Conservation (phyloP, 208 protist genomes). For the Crithidia thermophila region DNA sequence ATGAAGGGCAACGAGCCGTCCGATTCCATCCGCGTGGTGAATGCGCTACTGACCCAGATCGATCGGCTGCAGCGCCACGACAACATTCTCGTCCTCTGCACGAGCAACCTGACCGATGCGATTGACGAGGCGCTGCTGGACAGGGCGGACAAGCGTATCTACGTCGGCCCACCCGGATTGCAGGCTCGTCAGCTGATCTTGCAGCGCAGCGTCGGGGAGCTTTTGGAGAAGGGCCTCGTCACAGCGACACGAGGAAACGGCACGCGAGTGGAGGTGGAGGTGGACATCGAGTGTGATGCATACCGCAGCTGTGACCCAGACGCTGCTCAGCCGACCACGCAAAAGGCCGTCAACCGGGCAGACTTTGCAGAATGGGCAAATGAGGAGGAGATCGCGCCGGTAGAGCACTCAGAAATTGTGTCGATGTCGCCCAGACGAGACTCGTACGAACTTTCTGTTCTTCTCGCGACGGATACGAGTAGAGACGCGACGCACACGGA, state of each 20-base stretch:
- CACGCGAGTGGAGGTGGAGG: background rate
- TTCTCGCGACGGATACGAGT: too few relatives aligned
- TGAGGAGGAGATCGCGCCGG: too few relatives aligned
- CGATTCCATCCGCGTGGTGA: slow-evolving; percentile 95
- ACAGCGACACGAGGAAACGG: background rate
- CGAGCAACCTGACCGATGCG: slow-evolving; percentile 95
- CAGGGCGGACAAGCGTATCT: slow-evolving; percentile 95
- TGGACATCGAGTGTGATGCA: too few relatives aligned
- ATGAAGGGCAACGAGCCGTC: slow-evolving; percentile 94
- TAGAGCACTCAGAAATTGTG: too few relatives aligned
- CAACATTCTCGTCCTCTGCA: slow-evolving; percentile 96
- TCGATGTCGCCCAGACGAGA: too few relatives aligned
- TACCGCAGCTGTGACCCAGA: too few relatives aligned
- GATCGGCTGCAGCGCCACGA: slow-evolving; percentile 85
- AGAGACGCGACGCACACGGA: too few relatives aligned
- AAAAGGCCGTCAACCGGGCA: too few relatives aligned
- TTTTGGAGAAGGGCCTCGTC: slow-evolving; percentile 48
- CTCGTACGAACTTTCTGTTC: too few relatives aligned
- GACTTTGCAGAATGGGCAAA: too few relatives aligned
- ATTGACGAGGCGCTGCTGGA: slow-evolving; percentile 97
- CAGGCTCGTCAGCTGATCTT: slow-evolving; percentile 81
- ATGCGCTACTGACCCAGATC: slow-evolving; percentile 97
- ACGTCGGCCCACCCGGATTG: slow-evolving; percentile 89
- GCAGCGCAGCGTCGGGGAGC: slow-evolving; percentile 71
- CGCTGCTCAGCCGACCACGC: too few relatives aligned